Evolutionary conservation across 352 stramenopile species (phyloP).

Genomic region (Pythium oligandrum): DNA sequence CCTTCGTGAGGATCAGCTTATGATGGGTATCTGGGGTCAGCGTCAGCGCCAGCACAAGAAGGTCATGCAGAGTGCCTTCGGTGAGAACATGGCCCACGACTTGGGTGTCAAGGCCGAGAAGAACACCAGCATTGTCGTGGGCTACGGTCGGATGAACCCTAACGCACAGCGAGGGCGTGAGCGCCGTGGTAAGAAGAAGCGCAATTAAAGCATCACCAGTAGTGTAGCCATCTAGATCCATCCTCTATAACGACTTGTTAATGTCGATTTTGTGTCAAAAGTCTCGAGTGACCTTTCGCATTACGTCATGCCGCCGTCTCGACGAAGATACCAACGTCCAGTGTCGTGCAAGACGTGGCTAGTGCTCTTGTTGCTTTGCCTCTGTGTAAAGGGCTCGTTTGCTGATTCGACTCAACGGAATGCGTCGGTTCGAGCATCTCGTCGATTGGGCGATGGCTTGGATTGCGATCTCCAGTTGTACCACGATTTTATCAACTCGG

Average conservation of each 20-base stretch:
- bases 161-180: constrained; percentile 96
- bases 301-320: no score
- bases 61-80: constrained; percentile 92
- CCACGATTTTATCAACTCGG: constrained; percentile 44
- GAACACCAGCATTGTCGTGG: constrained; percentile 87
- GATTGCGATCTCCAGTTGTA: constrained; percentile 52
- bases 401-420: no score
- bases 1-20: constrained; percentile 96
- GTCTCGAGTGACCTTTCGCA: no score
- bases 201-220: constrained; percentile 35
- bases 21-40: constrained; percentile 96
- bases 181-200: constrained; percentile 97
- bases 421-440: background rate
- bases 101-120: constrained; percentile 91
- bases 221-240: no score
- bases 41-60: constrained; percentile 90
- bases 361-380: no score
- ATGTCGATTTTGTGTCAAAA: no score
- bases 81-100: constrained; percentile 91
- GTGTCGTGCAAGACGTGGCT: no score
- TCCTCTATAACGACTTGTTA: no score
- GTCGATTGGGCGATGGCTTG: constrained; percentile 5
- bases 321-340: no score
- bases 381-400: no score
- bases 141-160: constrained; percentile 94